A percentile compares a stretch with the other conserved stretches of the same genome.
These are phyloP conservation scores for Elsinoe fawcettii DNA, from an alignment of 2,329 filamentous ascomycete species.

Conservation along the genomic window DNA sequence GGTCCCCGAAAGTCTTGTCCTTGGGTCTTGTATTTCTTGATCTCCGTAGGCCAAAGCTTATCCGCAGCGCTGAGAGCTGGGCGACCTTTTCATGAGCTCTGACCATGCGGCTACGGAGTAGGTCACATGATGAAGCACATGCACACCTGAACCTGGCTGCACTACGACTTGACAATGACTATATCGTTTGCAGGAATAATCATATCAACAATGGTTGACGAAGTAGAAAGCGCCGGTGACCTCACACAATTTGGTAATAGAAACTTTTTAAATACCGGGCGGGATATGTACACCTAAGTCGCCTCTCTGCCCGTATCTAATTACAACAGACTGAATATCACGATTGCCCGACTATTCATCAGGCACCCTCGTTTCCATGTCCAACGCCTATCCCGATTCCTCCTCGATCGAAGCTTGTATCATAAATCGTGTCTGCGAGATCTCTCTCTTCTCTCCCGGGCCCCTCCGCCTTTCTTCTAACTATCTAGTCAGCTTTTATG, in stretches of 20 bases:
- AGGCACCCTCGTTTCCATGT: background rate
- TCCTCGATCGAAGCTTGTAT: background rate
- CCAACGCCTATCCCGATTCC: background rate
- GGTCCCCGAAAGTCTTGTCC: background rate
- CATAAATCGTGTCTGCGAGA: conserved; percentile 1
- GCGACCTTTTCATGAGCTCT: background rate
- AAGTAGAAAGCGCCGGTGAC: too few relatives aligned
- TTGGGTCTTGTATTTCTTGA: background rate
- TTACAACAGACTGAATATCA: background rate
- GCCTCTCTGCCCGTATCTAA: background rate
- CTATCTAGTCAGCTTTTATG: background rate
- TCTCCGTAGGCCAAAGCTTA: conserved; percentile 4
- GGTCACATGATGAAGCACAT: too few relatives aligned
- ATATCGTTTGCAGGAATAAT: too few relatives aligned
- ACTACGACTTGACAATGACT: too few relatives aligned
- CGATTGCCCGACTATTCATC: background rate
- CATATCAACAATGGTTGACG: too few relatives aligned
- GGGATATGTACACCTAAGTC: conserved; percentile 11
- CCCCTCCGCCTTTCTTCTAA: background rate
- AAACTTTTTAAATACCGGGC: background rate
- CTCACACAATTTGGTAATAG: too few relatives aligned
- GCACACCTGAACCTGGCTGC: too few relatives aligned
- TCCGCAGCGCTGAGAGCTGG: background rate
- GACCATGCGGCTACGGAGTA: too few relatives aligned
- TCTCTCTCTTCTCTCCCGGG: background rate